Base-by-base conservation (phyloP, 192 early-diverging fungal species). In the Umbelopsis vinacea region DNA sequence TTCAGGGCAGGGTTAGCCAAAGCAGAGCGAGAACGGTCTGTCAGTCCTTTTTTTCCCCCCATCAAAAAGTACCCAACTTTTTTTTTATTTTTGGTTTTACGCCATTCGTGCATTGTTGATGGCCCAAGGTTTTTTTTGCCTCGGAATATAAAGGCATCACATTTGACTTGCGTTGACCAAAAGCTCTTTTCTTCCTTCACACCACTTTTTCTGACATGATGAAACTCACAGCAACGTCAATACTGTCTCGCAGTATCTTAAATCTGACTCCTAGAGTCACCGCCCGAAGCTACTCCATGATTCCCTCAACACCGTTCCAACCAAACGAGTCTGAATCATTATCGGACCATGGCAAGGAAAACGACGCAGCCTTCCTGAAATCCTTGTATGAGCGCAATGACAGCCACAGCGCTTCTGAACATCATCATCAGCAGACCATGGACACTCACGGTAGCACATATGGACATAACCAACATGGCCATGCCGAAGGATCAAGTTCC, bases 281-380 rank as follows among this genome's bases (percentile, higher is more conserved):
- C 29, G n/a, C n/a, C 52, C 52, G 73, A 26, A 43, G 52, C 14
- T 74, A 77, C 52, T 68, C 71, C 9, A 48, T 70, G 45, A 71
- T 80, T 33, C 74, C 74, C 14, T 75, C 69, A 11, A 71, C 60
- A 19, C 74, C 74, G 15, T 46, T 26, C 26, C 21, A 67, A 35
- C 57, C 55, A 19, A 26, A 35, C 23, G 33, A 17, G 17, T 17
- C 26, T 6, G 33, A 63, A 29, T 63, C 57, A 14, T 8, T 63
- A 63, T 63, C 57, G 26, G 57, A 63, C 15, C 17, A 29, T 37
- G 10, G 9, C 22, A 26, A 3, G 15, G 57, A 63, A 8, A 63
- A 37, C 17, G 33, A 63, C 12, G 33, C 57, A 19, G 17, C 33
- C 14, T 63, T 63, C n/a, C 33, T 63, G 0, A 63, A 63, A n/a